phyloP scores from a whole-genome alignment of 179 eudicot species.

The Beta macrorhiza region DNA sequence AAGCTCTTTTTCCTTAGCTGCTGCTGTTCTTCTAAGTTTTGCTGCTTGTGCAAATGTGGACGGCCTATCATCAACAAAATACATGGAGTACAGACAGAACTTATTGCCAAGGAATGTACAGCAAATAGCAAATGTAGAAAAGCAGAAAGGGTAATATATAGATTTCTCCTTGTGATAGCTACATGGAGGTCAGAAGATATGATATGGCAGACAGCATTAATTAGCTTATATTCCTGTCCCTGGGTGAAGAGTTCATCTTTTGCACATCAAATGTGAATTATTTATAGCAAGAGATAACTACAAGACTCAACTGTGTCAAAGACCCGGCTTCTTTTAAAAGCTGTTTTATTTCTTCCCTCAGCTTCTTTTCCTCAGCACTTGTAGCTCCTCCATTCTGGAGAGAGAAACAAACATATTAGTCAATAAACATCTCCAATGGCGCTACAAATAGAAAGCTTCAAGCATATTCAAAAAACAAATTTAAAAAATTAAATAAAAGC shows the following conservation, averaged over 20 bases:
- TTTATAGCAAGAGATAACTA: constrained; percentile 2
- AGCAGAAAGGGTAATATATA: neutral
- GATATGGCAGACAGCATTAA: neutral
- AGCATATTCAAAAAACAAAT: neutral
- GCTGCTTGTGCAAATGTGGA: constrained; percentile 99
- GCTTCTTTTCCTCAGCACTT: constrained; percentile 44
- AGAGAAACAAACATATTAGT: constrained; percentile 8
- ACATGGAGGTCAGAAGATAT: neutral
- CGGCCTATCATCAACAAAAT: constrained; percentile 51
- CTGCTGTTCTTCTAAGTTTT: constrained; percentile 86
- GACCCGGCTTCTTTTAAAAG: constrained; percentile 79
- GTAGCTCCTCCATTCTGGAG: constrained; percentile 36
- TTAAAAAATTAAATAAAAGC: neutral
- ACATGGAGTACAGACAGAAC: neutral
- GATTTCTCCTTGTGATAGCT: neutral
- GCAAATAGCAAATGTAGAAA: neutral
- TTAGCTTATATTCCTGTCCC: too few species aligned
- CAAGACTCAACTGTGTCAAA: constrained; percentile 62
- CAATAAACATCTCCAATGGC: neutral
- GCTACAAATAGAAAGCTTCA: neutral
- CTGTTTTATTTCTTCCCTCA: constrained; percentile 73
- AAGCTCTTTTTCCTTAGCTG: constrained; percentile 88
- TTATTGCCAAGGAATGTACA: neutral
- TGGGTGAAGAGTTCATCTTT: neutral
- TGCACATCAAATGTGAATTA: neutral